Percentiles rank a stretch among this genome's conserved stretches.
Evolutionary conservation across 2,329 filamentous ascomycete genomes (phyloP).

Genomic region (Pseudogymnoascus sp.): DNA sequence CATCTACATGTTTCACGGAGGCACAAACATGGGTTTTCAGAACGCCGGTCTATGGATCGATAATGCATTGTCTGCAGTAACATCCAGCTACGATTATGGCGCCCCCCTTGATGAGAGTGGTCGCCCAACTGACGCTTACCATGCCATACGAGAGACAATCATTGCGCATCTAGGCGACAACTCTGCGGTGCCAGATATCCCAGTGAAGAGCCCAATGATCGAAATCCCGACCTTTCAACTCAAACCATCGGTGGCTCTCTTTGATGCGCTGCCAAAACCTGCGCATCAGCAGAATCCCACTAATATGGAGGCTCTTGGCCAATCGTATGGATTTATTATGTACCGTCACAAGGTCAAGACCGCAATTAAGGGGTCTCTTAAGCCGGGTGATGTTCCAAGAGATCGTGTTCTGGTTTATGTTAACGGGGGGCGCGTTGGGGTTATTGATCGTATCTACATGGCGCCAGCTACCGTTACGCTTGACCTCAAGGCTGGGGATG

Average conservation of each 20-base stretch:
- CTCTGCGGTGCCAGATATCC: slow-evolving; percentile 33
- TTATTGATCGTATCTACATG: slow-evolving; percentile 41
- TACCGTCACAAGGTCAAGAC: slow-evolving; percentile 34
- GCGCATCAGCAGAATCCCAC: slow-evolving; percentile 27
- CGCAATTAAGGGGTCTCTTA: slow-evolving; percentile 29
- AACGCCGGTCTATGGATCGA: slow-evolving; percentile 40
- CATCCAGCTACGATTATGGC: slow-evolving; percentile 45
- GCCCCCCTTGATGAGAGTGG: slow-evolving; percentile 45
- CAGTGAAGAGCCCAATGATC: slow-evolving; percentile 28
- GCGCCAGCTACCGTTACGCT: slow-evolving; percentile 34
- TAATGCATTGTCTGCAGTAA: slow-evolving; percentile 35
- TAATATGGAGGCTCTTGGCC: slow-evolving; percentile 41
- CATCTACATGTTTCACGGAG: slow-evolving; percentile 48
- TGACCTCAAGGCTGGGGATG: slow-evolving; percentile 34
- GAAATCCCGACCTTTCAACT: slow-evolving; percentile 34
- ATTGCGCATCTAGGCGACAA: slow-evolving; percentile 31
- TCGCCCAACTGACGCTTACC: slow-evolving; percentile 39
- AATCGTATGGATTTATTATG: slow-evolving; percentile 39
- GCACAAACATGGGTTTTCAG: slow-evolving; percentile 44
- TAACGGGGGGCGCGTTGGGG: slow-evolving; percentile 35
- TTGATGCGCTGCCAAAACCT: slow-evolving; percentile 30
- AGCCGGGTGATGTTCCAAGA: slow-evolving; percentile 37
- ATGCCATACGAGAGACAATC: slow-evolving; percentile 35
- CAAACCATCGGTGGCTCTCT: slow-evolving; percentile 33
- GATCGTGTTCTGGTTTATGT: slow-evolving; percentile 44